Evolutionary conservation across 1,139 yeast species (phyloP).

Genomic region (Hansenula sp.): DNA sequence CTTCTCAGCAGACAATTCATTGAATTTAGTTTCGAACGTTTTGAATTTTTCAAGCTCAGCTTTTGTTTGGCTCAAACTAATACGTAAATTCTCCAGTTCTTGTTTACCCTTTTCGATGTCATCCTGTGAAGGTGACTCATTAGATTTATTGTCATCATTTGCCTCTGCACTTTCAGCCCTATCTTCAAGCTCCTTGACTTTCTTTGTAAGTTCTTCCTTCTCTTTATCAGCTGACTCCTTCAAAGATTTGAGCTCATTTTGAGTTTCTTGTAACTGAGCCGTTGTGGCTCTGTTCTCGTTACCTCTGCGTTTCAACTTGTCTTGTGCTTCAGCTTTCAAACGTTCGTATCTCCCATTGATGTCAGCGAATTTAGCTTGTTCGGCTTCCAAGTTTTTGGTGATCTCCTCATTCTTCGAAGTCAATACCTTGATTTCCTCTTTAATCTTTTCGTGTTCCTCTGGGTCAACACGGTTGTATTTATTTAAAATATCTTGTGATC

Average conservation of each 20-base stretch:
- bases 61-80: slow-evolving; percentile 13
- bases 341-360: slow-evolving; percentile 27
- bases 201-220: slow-evolving; percentile 10
- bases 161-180: slow-evolving; percentile 1
- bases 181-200: slow-evolving; percentile 12
- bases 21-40: slow-evolving; percentile 27
- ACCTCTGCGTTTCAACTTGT: slow-evolving; percentile 33
- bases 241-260: slow-evolving; percentile 13
- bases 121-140: slow-evolving; percentile 16
- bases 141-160: slow-evolving; percentile 2
- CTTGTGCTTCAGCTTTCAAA: slow-evolving; percentile 31
- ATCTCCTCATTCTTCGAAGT: slow-evolving; percentile 14
- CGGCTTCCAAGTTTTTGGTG: slow-evolving; percentile 6
- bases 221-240: slow-evolving; percentile 6
- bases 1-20: slow-evolving; percentile 8
- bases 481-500: slow-evolving; percentile 44
- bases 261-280: slow-evolving; percentile 4
- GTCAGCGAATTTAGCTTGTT: slow-evolving; percentile 18
- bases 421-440: slow-evolving; percentile 27
- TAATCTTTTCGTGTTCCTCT: slow-evolving; percentile 35
- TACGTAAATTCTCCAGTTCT: slow-evolving; percentile 24
- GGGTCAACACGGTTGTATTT: slow-evolving; percentile 47
- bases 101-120: slow-evolving; percentile 1
- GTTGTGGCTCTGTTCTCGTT: slow-evolving; percentile 20
- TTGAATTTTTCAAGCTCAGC: slow-evolving; percentile 18